A percentile compares a stretch with the other conserved stretches of the same genome.
Evolutionary conservation across 352 stramenopile genomes (phyloP).

Genomic region (Phytophthora brassicae): DNA sequence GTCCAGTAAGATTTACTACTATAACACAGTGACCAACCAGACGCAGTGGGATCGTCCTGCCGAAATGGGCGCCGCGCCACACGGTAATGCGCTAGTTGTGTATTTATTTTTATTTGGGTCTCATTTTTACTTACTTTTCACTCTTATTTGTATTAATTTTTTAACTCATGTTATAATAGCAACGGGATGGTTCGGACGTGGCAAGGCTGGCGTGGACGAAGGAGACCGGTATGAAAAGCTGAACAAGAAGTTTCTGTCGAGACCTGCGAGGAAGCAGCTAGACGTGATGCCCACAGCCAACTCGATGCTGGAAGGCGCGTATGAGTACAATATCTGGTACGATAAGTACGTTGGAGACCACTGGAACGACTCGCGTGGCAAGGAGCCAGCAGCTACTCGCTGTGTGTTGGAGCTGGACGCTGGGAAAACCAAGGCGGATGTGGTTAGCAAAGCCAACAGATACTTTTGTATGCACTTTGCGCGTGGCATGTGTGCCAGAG

Average conservation of each 20-base stretch:
- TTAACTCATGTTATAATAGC: conserved; percentile 25
- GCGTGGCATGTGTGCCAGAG: conserved; percentile 88
- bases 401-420: conserved; percentile 87
- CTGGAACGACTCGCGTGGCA: conserved; percentile 80
- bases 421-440: conserved; percentile 91
- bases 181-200: conserved; percentile 94
- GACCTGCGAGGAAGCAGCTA: conserved; percentile 90
- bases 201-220: conserved; percentile 70
- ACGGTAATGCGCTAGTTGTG: conserved; percentile 10
- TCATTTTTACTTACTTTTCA: background rate
- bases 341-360: conserved; percentile 92
- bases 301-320: conserved; percentile 87
- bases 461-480: conserved; percentile 95
- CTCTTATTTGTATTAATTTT: conserved; percentile 22
- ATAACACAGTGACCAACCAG: conserved; percentile 84
- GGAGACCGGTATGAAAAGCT: conserved; percentile 78
- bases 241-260: conserved; percentile 82
- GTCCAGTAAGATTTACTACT: conserved; percentile 94
- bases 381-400: conserved; percentile 86
- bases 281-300: conserved; percentile 88
- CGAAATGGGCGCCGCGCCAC: conserved; percentile 90
- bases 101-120: background rate
- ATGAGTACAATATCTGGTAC: conserved; percentile 97
- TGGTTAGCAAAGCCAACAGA: conserved; percentile 78
- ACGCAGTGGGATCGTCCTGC: conserved; percentile 90